Base-by-base conservation (phyloP, 345 rosid species). In the Eutrema japonicum region DNA sequence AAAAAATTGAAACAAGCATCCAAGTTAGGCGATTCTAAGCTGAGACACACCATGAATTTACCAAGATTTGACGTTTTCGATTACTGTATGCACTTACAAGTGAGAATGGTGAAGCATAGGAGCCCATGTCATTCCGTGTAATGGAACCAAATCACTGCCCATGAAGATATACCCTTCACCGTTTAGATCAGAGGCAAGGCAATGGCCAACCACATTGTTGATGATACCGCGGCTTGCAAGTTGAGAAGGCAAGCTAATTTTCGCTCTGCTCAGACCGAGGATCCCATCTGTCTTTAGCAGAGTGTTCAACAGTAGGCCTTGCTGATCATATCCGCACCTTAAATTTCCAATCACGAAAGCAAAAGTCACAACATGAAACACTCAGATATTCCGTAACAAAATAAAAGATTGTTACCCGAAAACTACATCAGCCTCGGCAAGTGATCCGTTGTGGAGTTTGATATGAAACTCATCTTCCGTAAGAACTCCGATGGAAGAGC, bases 321-420 rank as follows among this genome's bases (percentile, higher is more conserved):
- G 98, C 77, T 94, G 98, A 83, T 94, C 96, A 82, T 91, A 94
- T 57, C 90, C 98, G 65, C 98, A 94, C 84, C 98, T 93, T 70
- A 40, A 70, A 60, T 8, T 74, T 29, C 51, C 29, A 68, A 8
- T 63, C 56, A 76, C 49, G 66, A 73, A 71, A 64, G 61, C 66
- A 4, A 43, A 58, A 74, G 29, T 27, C 11, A 41, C 5, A 73
- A 43, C 59, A 63, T 52, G 60, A 59, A 78, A 30, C 65, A 26
- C 47, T 48, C 18, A 5, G 56, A 45, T 36, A 69, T 47, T 59
- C 64, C 8, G 4, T 18, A 10, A 72, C 46, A 51, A 41, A 48
- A 47, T 26, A 11, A 12, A 0, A 67, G 55, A 67, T 6, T 4
- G 45, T 64, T 91, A 94, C 98, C 96, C 97, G 43, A 94, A 94